Base-by-base conservation (phyloP, 2,329 filamentous ascomycete species). In the Chlorencoelia australis region DNA sequence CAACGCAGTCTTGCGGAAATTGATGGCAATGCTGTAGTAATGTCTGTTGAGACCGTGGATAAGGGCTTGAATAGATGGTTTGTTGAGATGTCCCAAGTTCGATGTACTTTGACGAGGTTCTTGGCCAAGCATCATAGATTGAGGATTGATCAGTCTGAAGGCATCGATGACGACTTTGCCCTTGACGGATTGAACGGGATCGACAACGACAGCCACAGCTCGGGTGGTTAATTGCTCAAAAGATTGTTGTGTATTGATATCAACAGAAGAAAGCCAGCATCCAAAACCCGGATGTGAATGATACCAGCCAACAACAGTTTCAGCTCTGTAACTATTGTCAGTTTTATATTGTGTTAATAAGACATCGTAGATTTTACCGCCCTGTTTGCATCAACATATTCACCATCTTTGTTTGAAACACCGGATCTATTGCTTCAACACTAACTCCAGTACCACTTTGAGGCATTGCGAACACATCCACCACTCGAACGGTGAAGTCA, bases 381-480 rank as follows among this genome's bases (percentile, higher is more conserved):
- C 91, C 91, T 40, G 91, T 98, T 70, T 98, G 91, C 56, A 84
- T 75, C 59, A 98, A 69, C 91, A 98, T 96, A 60, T 98, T 91
- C 91, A 98, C 98, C 91, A 98, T 98, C 73, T 95, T 98, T 56
- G 87, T 95, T 68, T 98, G 91, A 63, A 98, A 98, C 21, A 98
- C 91, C 7, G 88, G 87, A 59, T 98, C 91, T 46, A 98, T 91
- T 34, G 91, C 93, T 65, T 98, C 91, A 54, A 98, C 91, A 63
- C 86, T 94, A 51, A 98, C 91, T 51, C 91, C 91, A 2, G 91
- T 98, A 65, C 91, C 91, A 52, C 88, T 95, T 61, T 98, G 91
- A 14, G 91, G 91, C 91, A 98, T 98, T 42, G 91, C 91, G 63
- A 98, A 98, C 18, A 98, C 91, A 63, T 98, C 91, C 49, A 96